Evolutionary conservation across 2,329 filamentous ascomycete species (phyloP), one percentile per base, ranked within the genome.

Genomic region (Lasiodiplodia gonubiensis): DNA sequence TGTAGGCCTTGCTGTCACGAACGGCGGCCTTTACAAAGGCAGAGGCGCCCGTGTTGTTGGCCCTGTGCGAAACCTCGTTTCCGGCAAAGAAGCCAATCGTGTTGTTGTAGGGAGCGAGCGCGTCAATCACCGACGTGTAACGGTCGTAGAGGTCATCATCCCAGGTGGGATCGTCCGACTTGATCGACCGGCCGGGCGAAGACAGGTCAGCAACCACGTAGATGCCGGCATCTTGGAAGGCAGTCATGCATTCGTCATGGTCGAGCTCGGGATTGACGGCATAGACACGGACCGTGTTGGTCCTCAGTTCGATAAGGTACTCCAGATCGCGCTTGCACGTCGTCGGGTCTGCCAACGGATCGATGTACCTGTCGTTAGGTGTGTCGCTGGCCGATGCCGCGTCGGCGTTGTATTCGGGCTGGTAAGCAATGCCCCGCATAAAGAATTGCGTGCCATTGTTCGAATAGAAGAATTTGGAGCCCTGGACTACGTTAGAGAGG

Each of bases 11-110:
- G 83, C 88, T 93, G 80, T 99, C 95, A 77, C 95, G 94, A 71
- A 98, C 93, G 70, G 95, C 94, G 69, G 94, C 95, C 88, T 98
- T 99, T 82, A 99, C 95, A 79, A 91, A 99, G 72, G 94, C 93
- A 70, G 92, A 95, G 63, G 94, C 92, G 69, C 87, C 83, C 63
- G 94, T 98, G 87, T 97, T 97, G 86, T 90, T 94, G n/a, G 86
- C 85, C 74, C 89, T 87, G 85, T 97, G 96, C 74, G 93, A 90
- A 70, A 99, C 95, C 83, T 99, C 95, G 82, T 99, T 99, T 78
- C 95, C 95, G 73, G 94, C 94, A 80, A 99, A 98, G 90, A 98
- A 99, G 75, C 95, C 95, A 71, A 99, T 89, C 60, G 92, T 90
- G 83, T 99, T 99, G 80, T 87, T 86, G 86, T 97, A 98, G 77